These are phyloP conservation scores for Cupressus sempervirens DNA, from an alignment of 75 land plant species.

Conservation along the genomic window DNA sequence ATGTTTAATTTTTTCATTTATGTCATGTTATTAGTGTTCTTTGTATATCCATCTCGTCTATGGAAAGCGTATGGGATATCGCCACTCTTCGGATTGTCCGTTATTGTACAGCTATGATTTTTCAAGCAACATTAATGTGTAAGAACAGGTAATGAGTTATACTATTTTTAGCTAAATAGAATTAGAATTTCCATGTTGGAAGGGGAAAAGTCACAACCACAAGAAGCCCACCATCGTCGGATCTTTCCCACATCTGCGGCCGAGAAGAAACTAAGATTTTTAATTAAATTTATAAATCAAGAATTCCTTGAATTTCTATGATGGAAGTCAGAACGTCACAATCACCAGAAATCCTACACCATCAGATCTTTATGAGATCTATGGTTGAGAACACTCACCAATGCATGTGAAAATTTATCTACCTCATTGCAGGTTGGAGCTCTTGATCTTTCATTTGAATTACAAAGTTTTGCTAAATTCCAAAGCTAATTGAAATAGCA, in stretches of 20 bases:
- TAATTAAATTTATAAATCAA: too few relatives aligned
- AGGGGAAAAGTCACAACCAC: background rate
- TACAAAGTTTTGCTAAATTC: background rate
- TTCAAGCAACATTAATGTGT: too few relatives aligned
- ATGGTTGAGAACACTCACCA: background rate
- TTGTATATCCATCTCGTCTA: too few relatives aligned
- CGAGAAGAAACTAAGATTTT: too few relatives aligned
- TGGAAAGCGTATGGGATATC: too few relatives aligned
- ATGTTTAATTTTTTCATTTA: too few relatives aligned
- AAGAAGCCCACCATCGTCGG: background rate
- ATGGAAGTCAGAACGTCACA: constrained; percentile 7
- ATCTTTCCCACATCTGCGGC: background rate
- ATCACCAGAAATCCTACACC: background rate
- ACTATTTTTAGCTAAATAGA: too few relatives aligned
- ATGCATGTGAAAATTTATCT: background rate
- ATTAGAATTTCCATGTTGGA: background rate
- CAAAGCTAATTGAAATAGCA: too few relatives aligned
- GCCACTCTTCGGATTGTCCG: too few relatives aligned
- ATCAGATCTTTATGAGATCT: background rate
- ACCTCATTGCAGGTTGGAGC: background rate
- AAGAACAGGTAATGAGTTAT: too few relatives aligned
- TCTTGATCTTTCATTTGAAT: background rate
- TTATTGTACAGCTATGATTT: too few relatives aligned
- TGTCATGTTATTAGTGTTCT: too few relatives aligned
- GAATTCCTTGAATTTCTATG: background rate